Base-by-base conservation (phyloP, 306 rosid genomes). In the Trichosanthes cucumerina region DNA sequence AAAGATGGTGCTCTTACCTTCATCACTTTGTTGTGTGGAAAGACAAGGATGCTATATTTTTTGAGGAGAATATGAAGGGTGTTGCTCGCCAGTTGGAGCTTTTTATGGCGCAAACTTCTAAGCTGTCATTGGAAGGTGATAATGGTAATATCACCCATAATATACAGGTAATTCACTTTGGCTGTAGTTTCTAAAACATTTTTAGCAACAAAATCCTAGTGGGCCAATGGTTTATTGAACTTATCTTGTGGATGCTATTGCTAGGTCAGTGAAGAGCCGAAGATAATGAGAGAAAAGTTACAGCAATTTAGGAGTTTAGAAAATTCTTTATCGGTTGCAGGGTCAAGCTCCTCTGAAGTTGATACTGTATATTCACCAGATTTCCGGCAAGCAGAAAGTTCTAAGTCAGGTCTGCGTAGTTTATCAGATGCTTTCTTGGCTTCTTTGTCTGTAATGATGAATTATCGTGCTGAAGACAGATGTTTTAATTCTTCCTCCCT, bases 21-120 rank as follows among this genome's bases (percentile, higher is more conserved):
- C 89, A 91, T 83, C 86, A 89, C 84, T 95, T 92, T 76, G 97
- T 90, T 78, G 83, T 77, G 18, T 95, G 99, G 99, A 95, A 92
- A 88, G 93, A 88, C 66, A 91, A 89, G 85, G 99, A 92, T 91
- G 97, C 99, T 49, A 89, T 81, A 78, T 83, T 80, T 34, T 78
- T 95, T 82, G 97, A 92, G 85, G 92, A 88, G 13, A 97, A 95
- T 85, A 86, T 95, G 85, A 95, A 91, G 80, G 88, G 91, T 84
- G 97, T 95, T 82, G 99, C 97, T 64, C 93, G 96, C 86, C 99
- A 95, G 81, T 87, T 95, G 79, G 97, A 95, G 84, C 89, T 90
- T 76, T 95, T 97, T 70, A 95, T 95, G 97, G 86, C 93, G 78
- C 97, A 92, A 79, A 92, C 93, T 57, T 92, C 97, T 88, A 92